A percentile compares a stretch with the other conserved stretches of the same genome.
These are phyloP conservation scores for Diplotaxis tenuifolia DNA, from an alignment of 345 rosid genomes.

Conservation along the genomic window DNA sequence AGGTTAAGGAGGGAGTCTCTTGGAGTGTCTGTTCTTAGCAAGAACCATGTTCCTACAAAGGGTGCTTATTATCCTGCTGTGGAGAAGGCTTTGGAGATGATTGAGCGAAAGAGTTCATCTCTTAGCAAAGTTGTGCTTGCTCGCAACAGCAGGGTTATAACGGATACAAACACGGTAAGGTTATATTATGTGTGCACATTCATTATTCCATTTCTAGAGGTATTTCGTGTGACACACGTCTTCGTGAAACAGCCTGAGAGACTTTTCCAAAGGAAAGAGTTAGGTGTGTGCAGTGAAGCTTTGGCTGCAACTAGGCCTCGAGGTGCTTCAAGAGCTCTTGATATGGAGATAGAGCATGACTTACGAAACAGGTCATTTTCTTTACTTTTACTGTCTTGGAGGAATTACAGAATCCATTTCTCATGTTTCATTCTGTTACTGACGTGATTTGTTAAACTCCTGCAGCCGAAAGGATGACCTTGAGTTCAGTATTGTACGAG, in stretches of 20 bases:
- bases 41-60: slow-evolving; percentile 60
- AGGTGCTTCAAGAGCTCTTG: slow-evolving; percentile 57
- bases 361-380: slow-evolving; percentile 65
- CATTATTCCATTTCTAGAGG: neutral
- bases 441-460: slow-evolving; percentile 7
- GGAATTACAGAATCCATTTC: neutral
- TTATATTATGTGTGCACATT: neutral
- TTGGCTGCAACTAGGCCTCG: slow-evolving; percentile 94
- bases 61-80: slow-evolving; percentile 65
- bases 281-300: slow-evolving; percentile 81
- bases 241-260: slow-evolving; percentile 91
- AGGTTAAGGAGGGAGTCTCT: slow-evolving; percentile 46
- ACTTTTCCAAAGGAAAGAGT: slow-evolving; percentile 76
- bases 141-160: slow-evolving; percentile 69
- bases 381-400: neutral
- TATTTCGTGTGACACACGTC: slow-evolving; percentile 42
- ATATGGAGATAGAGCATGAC: slow-evolving; percentile 82
- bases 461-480: slow-evolving; percentile 87
- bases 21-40: slow-evolving; percentile 57
- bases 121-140: slow-evolving; percentile 91
- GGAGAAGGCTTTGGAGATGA: slow-evolving; percentile 67
- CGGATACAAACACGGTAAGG: slow-evolving; percentile 80
- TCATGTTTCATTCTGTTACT: neutral
- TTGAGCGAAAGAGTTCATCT: slow-evolving; percentile 49
- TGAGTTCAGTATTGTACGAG: slow-evolving; percentile 87